A percentile compares a stretch with the other conserved stretches of the same genome.
Evolutionary conservation across 805 yeast genomes (phyloP).

Genomic region (Hyphopichia homilentoma): DNA sequence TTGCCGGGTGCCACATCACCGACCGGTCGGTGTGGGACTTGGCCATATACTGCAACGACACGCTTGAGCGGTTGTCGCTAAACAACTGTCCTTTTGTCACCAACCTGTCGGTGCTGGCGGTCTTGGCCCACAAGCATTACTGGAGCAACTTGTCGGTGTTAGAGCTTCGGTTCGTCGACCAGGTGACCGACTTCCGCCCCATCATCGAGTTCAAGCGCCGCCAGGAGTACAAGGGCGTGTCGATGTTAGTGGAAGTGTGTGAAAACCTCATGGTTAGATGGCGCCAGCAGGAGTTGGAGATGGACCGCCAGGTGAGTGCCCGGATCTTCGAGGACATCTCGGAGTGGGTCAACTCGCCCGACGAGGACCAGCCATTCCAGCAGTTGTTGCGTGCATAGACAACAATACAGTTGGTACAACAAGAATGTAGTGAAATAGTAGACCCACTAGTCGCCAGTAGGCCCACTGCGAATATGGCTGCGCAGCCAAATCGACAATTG

Average conservation of each 20-base stretch:
- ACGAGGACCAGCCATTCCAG: conserved; percentile 40
- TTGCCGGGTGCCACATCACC: conserved; percentile 82
- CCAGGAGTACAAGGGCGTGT: conserved; percentile 41
- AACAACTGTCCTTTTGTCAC: conserved; percentile 66
- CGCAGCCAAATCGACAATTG: no score
- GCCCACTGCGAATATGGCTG: no score
- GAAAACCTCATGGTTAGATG: conserved; percentile 60
- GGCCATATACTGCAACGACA: conserved; percentile 46
- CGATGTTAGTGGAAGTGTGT: conserved; percentile 74
- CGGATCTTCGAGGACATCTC: conserved; percentile 59
- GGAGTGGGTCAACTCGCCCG: conserved; percentile 54
- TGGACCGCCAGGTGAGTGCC: conserved; percentile 55
- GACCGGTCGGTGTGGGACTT: conserved; percentile 81
- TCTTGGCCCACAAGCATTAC: conserved; percentile 38
- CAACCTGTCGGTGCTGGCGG: conserved; percentile 54
- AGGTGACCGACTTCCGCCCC: conserved; percentile 57
- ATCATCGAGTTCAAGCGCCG: conserved; percentile 64
- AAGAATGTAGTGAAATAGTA: no score
- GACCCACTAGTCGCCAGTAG: no score
- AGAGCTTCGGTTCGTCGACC: conserved; percentile 64
- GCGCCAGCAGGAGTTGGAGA: conserved; percentile 53
- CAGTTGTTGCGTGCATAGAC: no score
- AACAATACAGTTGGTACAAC: no score
- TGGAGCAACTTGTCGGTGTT: conserved; percentile 64
- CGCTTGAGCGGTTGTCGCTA: conserved; percentile 63